phyloP scores from a whole-genome alignment of 148 eudicot species.

The Linanthus parryae region DNA sequence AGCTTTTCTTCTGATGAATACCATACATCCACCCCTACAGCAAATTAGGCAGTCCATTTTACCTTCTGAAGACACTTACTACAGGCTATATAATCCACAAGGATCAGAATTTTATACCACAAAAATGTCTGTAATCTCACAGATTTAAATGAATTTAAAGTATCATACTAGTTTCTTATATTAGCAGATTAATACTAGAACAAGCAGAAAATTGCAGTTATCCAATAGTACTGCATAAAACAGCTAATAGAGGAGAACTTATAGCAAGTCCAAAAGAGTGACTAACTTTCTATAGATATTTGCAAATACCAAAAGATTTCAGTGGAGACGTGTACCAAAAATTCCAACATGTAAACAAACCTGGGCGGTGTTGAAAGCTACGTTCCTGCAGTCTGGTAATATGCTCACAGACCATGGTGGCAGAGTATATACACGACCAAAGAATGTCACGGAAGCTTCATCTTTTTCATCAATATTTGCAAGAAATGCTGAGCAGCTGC shows the following conservation, averaged over 20 bases:
- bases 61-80: no score
- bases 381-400: constrained; percentile 82
- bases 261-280: background rate
- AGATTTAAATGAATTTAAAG: no score
- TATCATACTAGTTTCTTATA: no score
- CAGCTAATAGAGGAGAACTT: background rate
- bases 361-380: constrained; percentile 89
- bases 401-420: constrained; percentile 99
- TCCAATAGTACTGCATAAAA: background rate
- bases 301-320: background rate
- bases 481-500: constrained; percentile 79
- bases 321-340: background rate
- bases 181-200: background rate
- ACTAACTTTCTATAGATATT: background rate
- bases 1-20: no score
- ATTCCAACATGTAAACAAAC: constrained; percentile 25
- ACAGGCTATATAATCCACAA: no score
- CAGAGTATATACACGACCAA: constrained; percentile 50
- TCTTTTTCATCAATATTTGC: constrained; percentile 89
- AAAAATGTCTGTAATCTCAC: no score
- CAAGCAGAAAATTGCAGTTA: background rate
- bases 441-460: constrained; percentile 53
- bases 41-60: no score
- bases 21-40: no score
- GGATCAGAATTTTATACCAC: no score